Evolutionary conservation across 2,329 filamentous ascomycete species (phyloP).

Genomic region (Arachnopeziza araneosa): DNA sequence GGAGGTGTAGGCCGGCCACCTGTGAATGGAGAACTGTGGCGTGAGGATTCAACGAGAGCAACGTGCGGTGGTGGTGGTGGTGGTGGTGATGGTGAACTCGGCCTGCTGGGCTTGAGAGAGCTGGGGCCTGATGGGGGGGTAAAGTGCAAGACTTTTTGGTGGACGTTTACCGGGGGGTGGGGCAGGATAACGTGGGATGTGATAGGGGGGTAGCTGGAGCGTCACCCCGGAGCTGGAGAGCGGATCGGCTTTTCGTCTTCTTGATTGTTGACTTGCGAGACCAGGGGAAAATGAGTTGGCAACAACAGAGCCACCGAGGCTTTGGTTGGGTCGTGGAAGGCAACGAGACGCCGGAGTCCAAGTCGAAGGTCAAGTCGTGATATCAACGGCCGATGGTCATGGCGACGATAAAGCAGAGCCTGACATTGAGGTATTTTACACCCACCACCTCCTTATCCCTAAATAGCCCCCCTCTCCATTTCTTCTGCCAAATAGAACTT

Average conservation of each 20-base stretch:
- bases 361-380: neutral
- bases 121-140: neutral
- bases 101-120: neutral
- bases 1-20: neutral
- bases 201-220: neutral
- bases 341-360: neutral
- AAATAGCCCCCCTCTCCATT: neutral
- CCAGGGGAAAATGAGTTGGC: neutral
- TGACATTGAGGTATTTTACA: neutral
- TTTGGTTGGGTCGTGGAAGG: neutral
- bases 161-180: constrained; percentile 4
- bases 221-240: neutral
- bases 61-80: neutral
- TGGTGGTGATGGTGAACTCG: constrained; percentile 1
- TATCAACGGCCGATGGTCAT: neutral
- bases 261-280: no score
- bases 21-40: constrained; percentile 1
- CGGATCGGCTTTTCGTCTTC: neutral
- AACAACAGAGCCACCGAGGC: neutral
- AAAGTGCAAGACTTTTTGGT: neutral
- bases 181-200: constrained; percentile 5
- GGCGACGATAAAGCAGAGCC: neutral
- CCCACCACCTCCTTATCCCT: neutral
- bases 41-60: neutral
- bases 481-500: neutral